Conservation (phyloP, 441 rosid genomes). For the Rhodomyrtus psidioides region DNA sequence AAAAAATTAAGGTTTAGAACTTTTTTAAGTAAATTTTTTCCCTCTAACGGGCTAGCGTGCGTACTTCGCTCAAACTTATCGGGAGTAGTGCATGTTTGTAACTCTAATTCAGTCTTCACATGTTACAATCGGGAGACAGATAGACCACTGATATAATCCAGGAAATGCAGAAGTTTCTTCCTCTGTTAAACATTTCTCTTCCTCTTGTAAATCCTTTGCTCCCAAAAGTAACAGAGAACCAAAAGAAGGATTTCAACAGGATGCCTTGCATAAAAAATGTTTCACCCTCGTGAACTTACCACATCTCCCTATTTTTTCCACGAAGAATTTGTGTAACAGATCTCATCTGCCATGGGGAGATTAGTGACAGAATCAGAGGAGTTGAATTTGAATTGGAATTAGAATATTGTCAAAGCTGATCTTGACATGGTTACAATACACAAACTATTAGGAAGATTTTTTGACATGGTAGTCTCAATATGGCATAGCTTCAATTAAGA, state of each 20-base stretch:
- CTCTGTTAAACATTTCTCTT: background rate
- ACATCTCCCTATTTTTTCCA: background rate
- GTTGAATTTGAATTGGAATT: background rate
- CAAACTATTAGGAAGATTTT: background rate
- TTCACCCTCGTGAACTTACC: background rate
- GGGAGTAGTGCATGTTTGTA: background rate
- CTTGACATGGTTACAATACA: background rate
- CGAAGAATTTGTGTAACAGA: background rate
- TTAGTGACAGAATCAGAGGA: background rate
- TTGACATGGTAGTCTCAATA: background rate
- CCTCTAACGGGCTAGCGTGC: background rate
- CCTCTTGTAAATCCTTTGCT: background rate
- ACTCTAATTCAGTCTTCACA: background rate
- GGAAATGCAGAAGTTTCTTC: background rate
- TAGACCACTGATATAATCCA: background rate
- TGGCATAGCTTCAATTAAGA: background rate
- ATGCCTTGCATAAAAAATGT: background rate
- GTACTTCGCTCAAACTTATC: background rate
- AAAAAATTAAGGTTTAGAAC: no score
- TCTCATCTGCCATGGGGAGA: background rate
- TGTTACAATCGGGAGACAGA: background rate
- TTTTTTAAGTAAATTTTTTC: no score
- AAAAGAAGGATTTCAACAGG: background rate
- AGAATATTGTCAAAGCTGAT: background rate
- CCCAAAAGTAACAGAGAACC: background rate